Conservation (phyloP, 2,329 filamentous ascomycete species). For the Colletotrichum tamarilloi region DNA sequence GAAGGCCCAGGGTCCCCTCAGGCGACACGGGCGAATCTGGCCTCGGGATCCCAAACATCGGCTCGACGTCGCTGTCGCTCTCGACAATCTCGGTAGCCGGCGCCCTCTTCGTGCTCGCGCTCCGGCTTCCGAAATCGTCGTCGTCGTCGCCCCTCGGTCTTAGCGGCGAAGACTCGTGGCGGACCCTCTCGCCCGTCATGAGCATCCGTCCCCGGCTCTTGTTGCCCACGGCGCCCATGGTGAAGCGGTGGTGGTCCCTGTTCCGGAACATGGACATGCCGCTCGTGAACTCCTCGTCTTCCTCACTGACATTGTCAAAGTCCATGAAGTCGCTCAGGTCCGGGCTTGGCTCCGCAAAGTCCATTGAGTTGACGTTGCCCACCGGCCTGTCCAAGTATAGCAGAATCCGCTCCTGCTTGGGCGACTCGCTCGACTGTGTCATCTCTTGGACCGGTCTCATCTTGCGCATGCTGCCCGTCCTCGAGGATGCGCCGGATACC, state of each 20-base stretch:
- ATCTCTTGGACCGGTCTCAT: not conserved
- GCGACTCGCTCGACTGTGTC: slow-evolving; percentile 8
- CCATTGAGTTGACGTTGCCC: slow-evolving; percentile 40
- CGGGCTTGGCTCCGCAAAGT: slow-evolving; percentile 47
- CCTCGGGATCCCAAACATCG: slow-evolving; percentile 45
- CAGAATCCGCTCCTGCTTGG: slow-evolving; percentile 44
- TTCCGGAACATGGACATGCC: slow-evolving; percentile 10
- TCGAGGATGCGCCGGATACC: slow-evolving; percentile 1
- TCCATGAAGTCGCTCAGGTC: slow-evolving; percentile 54
- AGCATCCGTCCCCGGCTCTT: slow-evolving; percentile 19
- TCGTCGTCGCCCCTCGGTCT: slow-evolving; percentile 4
- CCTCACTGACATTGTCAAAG: slow-evolving; percentile 42
- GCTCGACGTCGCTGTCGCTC: slow-evolving; percentile 38
- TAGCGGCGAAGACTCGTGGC: slow-evolving; percentile 24
- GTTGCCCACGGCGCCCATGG: not conserved
- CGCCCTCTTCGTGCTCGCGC: not conserved
- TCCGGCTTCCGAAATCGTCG: too few relatives aligned
- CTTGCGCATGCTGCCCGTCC: slow-evolving; percentile 10
- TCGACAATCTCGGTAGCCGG: slow-evolving; percentile 25
- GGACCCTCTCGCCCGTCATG: slow-evolving; percentile 15
- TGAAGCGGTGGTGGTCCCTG: not conserved
- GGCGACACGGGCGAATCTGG: slow-evolving; percentile 50
- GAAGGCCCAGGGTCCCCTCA: slow-evolving; percentile 4
- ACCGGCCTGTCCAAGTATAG: slow-evolving; percentile 46
- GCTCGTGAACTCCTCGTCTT: slow-evolving; percentile 34